These are phyloP conservation scores for Smallanthus sonchifolius DNA, from an alignment of 129 eudicot genomes.

Conservation along the genomic window DNA sequence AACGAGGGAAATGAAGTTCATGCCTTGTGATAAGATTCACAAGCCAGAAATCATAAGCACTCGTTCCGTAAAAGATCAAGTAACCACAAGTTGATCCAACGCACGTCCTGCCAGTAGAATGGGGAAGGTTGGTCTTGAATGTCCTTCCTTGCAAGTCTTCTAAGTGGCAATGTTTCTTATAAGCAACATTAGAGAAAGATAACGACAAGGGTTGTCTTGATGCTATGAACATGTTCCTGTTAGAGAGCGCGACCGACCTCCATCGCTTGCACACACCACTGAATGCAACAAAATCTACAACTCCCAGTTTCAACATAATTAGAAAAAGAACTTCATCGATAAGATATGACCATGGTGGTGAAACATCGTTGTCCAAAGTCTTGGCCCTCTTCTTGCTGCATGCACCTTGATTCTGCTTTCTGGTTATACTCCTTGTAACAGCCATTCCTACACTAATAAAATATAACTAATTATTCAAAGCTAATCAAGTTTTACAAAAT, in stretches of 20 bases:
- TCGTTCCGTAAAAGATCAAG: background rate
- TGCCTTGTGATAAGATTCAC: slow-evolving; percentile 28
- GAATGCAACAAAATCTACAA: slow-evolving; percentile 17
- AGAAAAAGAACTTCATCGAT: background rate
- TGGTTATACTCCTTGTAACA: background rate
- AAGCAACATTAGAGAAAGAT: background rate
- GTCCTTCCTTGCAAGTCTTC: slow-evolving; percentile 14
- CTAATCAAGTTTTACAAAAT: too few species aligned
- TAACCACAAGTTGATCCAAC: slow-evolving; percentile 22
- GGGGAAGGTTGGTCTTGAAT: slow-evolving; percentile 8
- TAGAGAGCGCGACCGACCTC: background rate
- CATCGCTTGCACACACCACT: slow-evolving; percentile 17
- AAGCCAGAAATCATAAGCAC: background rate
- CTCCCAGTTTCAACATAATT: slow-evolving; percentile 13
- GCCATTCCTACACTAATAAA: slow-evolving; percentile 1
- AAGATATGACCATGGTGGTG: slow-evolving; percentile 4
- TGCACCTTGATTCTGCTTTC: slow-evolving; percentile 4
- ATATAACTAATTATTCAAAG: background rate
- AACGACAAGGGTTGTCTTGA: slow-evolving; percentile 8
- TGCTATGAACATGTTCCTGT: background rate
- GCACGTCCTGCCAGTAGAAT: background rate
- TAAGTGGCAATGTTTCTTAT: background rate
- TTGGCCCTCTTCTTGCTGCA: background rate
- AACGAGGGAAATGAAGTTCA: slow-evolving; percentile 17
- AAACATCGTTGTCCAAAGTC: background rate